A percentile compares a stretch with the other conserved stretches of the same genome.
These are phyloP conservation scores for Schizopora paradoxa DNA, from an alignment of 1,284 basidiomycete species.

Conservation along the genomic window DNA sequence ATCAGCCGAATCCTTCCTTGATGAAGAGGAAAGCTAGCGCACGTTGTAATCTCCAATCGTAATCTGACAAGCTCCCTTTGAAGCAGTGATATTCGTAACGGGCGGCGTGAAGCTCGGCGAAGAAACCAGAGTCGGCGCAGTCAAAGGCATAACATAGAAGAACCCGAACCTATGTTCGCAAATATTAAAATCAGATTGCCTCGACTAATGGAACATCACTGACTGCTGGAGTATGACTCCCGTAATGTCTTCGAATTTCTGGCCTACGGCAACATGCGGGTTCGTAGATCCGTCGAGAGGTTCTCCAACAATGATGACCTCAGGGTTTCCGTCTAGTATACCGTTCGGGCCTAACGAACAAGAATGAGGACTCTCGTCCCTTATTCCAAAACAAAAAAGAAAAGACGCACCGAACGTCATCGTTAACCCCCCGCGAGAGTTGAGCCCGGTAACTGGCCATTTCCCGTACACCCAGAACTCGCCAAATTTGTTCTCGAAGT, in stretches of 20 bases:
- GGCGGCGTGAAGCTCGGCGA: conserved; percentile 31
- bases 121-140: conserved; percentile 43
- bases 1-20: conserved; percentile 2
- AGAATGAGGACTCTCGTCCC: no score
- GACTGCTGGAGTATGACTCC: conserved; percentile 52
- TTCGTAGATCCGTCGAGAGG: conserved; percentile 51
- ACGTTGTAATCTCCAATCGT: conserved; percentile 61
- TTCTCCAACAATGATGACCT: conserved; percentile 46
- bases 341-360: conserved; percentile 39
- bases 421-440: conserved; percentile 51
- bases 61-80: conserved; percentile 38
- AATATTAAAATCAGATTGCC: conserved; percentile 3
- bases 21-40: conserved; percentile 12
- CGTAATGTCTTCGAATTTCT: conserved; percentile 45
- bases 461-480: conserved; percentile 59
- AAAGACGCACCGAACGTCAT: conserved; percentile 49
- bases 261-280: conserved; percentile 46
- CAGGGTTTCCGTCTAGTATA: conserved; percentile 52
- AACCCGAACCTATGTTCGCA: conserved; percentile 38
- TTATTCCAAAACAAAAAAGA: conserved; percentile 17
- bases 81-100: conserved; percentile 35
- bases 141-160: conserved; percentile 51
- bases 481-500: conserved; percentile 48
- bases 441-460: conserved; percentile 53
- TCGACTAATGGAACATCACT: conserved; percentile 1